Percentiles rank a stretch among this genome's conserved stretches.
Conservation (phyloP, 1,284 basidiomycete genomes). For the Rhodotorula sp. region DNA sequence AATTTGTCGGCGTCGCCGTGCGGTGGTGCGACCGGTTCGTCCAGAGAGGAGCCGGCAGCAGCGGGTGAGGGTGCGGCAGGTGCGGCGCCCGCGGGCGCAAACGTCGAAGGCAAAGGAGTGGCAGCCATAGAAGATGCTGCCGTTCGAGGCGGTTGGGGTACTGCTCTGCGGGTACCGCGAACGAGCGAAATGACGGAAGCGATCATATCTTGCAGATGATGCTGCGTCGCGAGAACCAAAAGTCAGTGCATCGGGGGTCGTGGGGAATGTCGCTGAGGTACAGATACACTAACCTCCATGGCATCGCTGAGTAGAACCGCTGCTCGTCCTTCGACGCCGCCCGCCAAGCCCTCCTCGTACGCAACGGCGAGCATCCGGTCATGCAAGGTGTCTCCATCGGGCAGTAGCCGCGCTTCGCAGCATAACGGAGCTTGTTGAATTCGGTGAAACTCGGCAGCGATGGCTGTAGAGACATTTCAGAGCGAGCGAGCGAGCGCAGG, state of each 20-base stretch:
- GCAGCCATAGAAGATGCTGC: conserved; percentile 6
- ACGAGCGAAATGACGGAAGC: conserved; percentile 33
- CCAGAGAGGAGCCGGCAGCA: neutral
- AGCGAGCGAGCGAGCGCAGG: neutral
- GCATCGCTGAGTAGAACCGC: conserved; percentile 24
- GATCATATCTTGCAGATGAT: conserved; percentile 34
- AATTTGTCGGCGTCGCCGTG: neutral
- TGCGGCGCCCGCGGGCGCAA: conserved; percentile 14
- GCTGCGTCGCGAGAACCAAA: conserved; percentile 3
- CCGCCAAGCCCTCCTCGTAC: conserved; percentile 49
- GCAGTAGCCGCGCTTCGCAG: conserved; percentile 50
- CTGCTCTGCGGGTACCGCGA: conserved; percentile 16
- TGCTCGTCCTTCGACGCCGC: conserved; percentile 44
- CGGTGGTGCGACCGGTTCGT: neutral
- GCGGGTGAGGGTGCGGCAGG: neutral
- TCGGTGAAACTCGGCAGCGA: conserved; percentile 42
- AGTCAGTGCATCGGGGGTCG: no score
- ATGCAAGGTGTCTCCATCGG: conserved; percentile 49
- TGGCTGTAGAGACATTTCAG: conserved; percentile 16
- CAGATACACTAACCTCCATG: conserved; percentile 23
- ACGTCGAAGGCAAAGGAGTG: conserved; percentile 10
- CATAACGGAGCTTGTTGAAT: conserved; percentile 45
- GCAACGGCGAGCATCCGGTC: conserved; percentile 52
- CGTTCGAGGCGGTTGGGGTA: neutral
- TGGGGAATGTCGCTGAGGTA: no score